Evolutionary conservation across 352 stramenopile genomes (phyloP), one percentile per base, ranked within the genome.

Genomic region (Elongisporangium prolatum): DNA sequence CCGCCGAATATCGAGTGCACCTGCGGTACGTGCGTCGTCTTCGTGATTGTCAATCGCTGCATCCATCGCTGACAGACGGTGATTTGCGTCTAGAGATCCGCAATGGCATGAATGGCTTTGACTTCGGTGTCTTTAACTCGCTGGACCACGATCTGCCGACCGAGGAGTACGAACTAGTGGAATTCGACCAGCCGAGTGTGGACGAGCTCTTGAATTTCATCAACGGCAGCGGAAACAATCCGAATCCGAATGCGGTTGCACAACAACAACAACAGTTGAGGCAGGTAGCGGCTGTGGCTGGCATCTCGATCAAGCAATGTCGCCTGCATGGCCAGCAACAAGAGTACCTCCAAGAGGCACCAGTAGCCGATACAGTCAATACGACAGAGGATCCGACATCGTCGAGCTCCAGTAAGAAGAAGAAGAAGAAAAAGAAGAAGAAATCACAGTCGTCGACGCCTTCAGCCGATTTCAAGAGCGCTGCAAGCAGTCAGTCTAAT

Each of bases 121-220:
- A 91, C 53, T 89, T 91, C 48, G 80, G 86, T 52, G 77, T 91
- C 75, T 89, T 91, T 49, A 86, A 89, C 51, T 75, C 75, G 18
- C 63, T 91, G 17, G 83, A 91, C 54, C 81, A 91, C 54, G 83
- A 92, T 55, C 61, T 90, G 3, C 88, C 78, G 16, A 91, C 80
- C 0, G 80, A 89, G 21, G 80, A 92, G 52, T 91, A 89, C 53
- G 78, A 91, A 54, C 58, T 91, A 10, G 82, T 91, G 54, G 80
- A 92, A 65, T 86, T 90, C 57, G 83, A 92, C 48, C 83, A 92
- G 59, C 83, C 83, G 6, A 92, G 83, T 44, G 81, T 92, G 8
- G 83, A 92, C 52, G 83, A 92, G 52, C 70, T 92, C 57, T 74
- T 92, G 61, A 80, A 72, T 71, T 92, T 89, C 50, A 92, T 92